Percentiles rank a stretch among this genome's conserved stretches.
phyloP scores from a whole-genome alignment of 2,329 filamentous ascomycete genomes.

The Alternaria sp. region DNA sequence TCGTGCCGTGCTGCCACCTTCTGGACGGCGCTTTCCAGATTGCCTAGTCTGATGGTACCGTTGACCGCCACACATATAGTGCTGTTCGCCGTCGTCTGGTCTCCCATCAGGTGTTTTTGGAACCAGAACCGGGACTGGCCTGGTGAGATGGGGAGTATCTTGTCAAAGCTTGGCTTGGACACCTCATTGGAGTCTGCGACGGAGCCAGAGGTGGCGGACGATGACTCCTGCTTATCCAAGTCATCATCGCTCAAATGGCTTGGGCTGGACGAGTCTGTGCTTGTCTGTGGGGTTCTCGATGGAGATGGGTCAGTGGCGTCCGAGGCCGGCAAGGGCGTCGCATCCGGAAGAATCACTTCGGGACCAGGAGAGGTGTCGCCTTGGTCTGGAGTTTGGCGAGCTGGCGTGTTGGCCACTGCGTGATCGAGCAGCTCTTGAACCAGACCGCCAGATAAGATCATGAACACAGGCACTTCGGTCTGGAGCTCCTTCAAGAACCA shows the following conservation, averaged over 20 bases:
- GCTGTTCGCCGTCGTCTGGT: constrained; percentile 52
- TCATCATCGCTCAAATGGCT: constrained; percentile 6
- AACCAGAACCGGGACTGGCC: constrained; percentile 55
- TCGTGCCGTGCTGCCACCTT: constrained; percentile 18
- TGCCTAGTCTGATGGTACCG: constrained; percentile 40
- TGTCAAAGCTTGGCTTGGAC: not conserved
- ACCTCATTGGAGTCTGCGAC: not conserved
- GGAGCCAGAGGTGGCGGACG: constrained; percentile 3
- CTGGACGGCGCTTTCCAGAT: constrained; percentile 45
- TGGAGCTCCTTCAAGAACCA: constrained; percentile 59
- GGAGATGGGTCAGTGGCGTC: not conserved
- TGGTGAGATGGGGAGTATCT: constrained; percentile 44
- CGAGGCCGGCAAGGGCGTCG: not conserved
- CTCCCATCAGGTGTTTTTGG: constrained; percentile 39
- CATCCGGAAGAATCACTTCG: not conserved
- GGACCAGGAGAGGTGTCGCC: too few species aligned
- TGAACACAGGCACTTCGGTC: constrained; percentile 56
- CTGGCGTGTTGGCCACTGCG: constrained; percentile 1
- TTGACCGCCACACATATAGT: constrained; percentile 39
- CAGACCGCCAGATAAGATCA: constrained; percentile 49
- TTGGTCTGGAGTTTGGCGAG: not conserved
- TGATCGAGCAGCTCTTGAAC: constrained; percentile 6
- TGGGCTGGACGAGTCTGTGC: not conserved
- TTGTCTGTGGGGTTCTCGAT: not conserved
- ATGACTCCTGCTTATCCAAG: constrained; percentile 1